Evolutionary conservation across 2,329 filamentous ascomycete genomes (phyloP), one percentile per base, ranked within the genome.

Genomic region (Aspergillus sojae): DNA sequence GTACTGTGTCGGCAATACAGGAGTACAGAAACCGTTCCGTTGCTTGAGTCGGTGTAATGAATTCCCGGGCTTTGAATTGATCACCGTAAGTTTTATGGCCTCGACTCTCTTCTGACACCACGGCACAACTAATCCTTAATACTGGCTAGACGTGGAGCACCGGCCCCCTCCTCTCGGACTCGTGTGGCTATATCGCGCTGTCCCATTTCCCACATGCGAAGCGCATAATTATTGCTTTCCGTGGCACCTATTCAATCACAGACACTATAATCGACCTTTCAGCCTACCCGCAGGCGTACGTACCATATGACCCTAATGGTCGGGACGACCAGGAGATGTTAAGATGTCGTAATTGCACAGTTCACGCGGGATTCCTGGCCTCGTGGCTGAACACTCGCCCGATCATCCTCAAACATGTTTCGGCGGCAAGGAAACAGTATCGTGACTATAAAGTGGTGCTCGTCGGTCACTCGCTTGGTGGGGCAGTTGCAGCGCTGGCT

Each of bases 201-300:
- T 94, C 95, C 66, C 91, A 96, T 73, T 69, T 79, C 4, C 85
- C 85, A 2, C 81, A 80, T 5, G 76, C 80, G 23, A 83, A 84
- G 53, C 84, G 89, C 62, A 91, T 99, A 62, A 83, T 98, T 53
- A 86, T 98, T 43, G 94, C 93, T 10, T 98, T 98, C 73, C 89
- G 95, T 54, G 95, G 95, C 28, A 98, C 95, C 16, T 97, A 98
- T 79, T 97, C 93, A 68, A 85, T 99, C 71, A 86, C 93, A 59
- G 97, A 98, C 76, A 94, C 94, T 14, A 89, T 99, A 65, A 85
- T 93, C 57, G 95, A 99, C 79, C 84, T 99, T 61, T 93, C 92
- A 67, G 96, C 93, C 2, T 84, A 94, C 2, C 94, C 93, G 14
- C 94, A 98, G 77, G 87, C 91, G 75, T 99, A 98, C 74, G 86